Evolutionary conservation across 495 filamentous ascomycete genomes (phyloP), one percentile per base, ranked within the genome.

Genomic region (Terfezia claveryi): DNA sequence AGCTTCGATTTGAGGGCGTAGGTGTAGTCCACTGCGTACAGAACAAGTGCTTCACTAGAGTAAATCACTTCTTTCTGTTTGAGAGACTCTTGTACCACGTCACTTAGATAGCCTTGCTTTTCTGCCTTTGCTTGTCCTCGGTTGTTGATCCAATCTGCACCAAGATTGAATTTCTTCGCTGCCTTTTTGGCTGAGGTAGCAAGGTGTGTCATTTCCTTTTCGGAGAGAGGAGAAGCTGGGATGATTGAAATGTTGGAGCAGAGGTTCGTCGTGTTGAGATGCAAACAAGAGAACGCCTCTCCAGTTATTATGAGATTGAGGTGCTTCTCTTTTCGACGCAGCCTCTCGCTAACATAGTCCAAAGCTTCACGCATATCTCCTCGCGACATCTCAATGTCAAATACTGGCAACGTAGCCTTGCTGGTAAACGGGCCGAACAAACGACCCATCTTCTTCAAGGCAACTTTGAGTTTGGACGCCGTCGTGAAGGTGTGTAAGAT

Each of bases 41-140:
- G 55, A 1, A 63, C 65, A 20, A 66, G 57, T 11, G 62, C 63
- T 52, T 65, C 63, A 1, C 60, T 60, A 36, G 63, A 62, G 60
- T 62, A 66, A 14, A 66, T 51, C 41, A 66, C 38, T 38, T 65
- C 57, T 41, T 66, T 65, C 20, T 66, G 63, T 1, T 65, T 52
- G 4, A 66, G 53, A 14, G 52, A 58, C 37, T 36, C 37, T 10
- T 51, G 52, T 7, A 50, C n/a, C 14, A 37, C 11, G 14, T 14
- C 23, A 14, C 38, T 17, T 14, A 37, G 52, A 16, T 38, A n/a
- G 10, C 17, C 23, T 20, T n/a, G 17, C 12, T 41, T 41, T 37
- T 59, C 56, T 23, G 62, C 55, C 4, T 55, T 49, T 20, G 37
- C 23, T 12, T 58, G 53, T 12, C 60, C 51, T 20, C 49, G 52